Evolutionary conservation across 2,329 filamentous ascomycete genomes (phyloP).

Genomic region (Furcasterigmium furcatum): DNA sequence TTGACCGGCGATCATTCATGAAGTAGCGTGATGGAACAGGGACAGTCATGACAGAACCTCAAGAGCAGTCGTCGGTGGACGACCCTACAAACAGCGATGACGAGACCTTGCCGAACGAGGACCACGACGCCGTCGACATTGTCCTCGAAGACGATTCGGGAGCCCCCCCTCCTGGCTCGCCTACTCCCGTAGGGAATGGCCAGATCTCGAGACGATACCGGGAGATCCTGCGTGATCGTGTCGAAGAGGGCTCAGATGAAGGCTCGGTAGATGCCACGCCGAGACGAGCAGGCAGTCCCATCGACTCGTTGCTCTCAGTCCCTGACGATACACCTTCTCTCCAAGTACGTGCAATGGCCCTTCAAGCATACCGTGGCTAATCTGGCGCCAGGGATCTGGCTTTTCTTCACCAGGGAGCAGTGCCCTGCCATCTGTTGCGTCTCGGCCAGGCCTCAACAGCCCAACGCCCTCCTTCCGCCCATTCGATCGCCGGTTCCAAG

Average conservation of each 20-base stretch:
- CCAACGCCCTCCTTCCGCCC: slow-evolving; percentile 83
- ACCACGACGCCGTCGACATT: slow-evolving; percentile 30
- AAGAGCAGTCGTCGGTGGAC: slow-evolving; percentile 38
- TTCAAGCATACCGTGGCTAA: slow-evolving; percentile 19
- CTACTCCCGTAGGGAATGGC: slow-evolving; percentile 25
- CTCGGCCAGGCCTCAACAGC: slow-evolving; percentile 62
- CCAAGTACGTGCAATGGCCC: slow-evolving; percentile 53
- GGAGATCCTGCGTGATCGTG: slow-evolving; percentile 37
- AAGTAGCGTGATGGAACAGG: slow-evolving; percentile 28
- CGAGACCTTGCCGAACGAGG: slow-evolving; percentile 34
- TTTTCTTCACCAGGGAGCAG: slow-evolving; percentile 71
- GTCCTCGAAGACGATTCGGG: slow-evolving; percentile 28
- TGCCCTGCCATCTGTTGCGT: slow-evolving; percentile 65
- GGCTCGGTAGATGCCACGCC: slow-evolving; percentile 52
- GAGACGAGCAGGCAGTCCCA: slow-evolving; percentile 61
- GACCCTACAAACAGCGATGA: slow-evolving; percentile 37
- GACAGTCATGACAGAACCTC: slow-evolving; percentile 45
- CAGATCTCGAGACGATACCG: slow-evolving; percentile 39
- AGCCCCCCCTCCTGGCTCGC: slow-evolving; percentile 15
- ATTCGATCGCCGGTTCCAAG: slow-evolving; percentile 93
- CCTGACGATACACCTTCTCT: slow-evolving; percentile 84
- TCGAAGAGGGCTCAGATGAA: slow-evolving; percentile 46
- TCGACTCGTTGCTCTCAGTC: slow-evolving; percentile 66
- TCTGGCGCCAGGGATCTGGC: slow-evolving; percentile 51
- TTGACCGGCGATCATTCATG: slow-evolving; percentile 10